Base-by-base conservation (phyloP, 2,329 filamentous ascomycete species). In the Paradendryphiella salina region DNA sequence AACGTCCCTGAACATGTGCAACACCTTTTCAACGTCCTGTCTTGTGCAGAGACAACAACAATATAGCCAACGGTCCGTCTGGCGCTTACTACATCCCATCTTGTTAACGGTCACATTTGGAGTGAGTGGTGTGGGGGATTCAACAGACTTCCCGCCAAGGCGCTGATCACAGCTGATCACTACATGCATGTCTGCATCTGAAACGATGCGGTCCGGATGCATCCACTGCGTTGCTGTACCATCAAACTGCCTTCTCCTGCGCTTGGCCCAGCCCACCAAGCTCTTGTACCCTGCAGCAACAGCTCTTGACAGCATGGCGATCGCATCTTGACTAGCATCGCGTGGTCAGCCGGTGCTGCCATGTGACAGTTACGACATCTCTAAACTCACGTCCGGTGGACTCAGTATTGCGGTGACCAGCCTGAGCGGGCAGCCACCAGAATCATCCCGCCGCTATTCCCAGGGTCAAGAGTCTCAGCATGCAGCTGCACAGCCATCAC, bases 391-490 rank as follows among this genome's bases (percentile, higher is more conserved):
- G 18, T 48, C 20, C 17, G 42, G 42, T 47, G 39, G 17, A 21
- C 5, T 45, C 43, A 45, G 20, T 41, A 37, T 45, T 56, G 55
- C 46, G 35, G 26, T 60, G 65, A 67, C 68, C 60, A 55, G 53
- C 63, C 43, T 42, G 47, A 58, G 57, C 56, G 47, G 53, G 45
- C 64, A 66, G 66, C 64, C 63, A 67, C 38, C 44, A 52, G 44
- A 33, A 43, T 48, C 36, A 42, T 62, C 56, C 64, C 61, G 61
- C 61, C 54, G 60, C 64, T 67, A 66, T 45, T 38, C 50, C 46
- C 49, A 53, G 50, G 55, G 50, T 59, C 52, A 60, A 60, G 41
- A 35, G 20, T n/a, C 53, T 51, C 46, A 50, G 42, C 46, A 61
- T 63, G 61, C 50, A 54, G 47, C 28, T 34, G 8, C 35, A 32